A percentile compares a stretch with the other conserved stretches of the same genome.
Evolutionary conservation across 139 green algal genomes (phyloP).

Genomic region (Nannochloris sp.): DNA sequence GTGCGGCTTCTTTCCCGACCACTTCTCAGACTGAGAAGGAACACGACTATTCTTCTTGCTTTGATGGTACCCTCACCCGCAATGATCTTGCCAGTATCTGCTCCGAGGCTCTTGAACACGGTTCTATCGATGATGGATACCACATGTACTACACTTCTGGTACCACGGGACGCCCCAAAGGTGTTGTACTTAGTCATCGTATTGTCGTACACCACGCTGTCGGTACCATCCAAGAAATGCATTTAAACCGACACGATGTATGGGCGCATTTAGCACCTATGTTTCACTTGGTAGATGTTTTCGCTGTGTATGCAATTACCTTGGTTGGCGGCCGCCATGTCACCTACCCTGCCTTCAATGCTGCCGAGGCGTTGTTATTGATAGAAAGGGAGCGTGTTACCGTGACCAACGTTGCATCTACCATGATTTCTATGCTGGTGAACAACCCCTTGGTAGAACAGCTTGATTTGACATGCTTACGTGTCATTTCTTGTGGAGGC

Average conservation of each 20-base stretch:
- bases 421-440: slow-evolving; percentile 80
- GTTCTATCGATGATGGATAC: slow-evolving; percentile 29
- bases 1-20: not conserved
- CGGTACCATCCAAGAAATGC: slow-evolving; percentile 71
- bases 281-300: slow-evolving; percentile 93
- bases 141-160: slow-evolving; percentile 84
- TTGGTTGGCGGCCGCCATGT: slow-evolving; percentile 76
- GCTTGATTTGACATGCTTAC: slow-evolving; percentile 62
- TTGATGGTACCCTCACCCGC: not conserved
- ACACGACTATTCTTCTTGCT: not conserved
- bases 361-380: slow-evolving; percentile 45
- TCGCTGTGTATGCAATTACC: slow-evolving; percentile 83
- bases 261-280: slow-evolving; percentile 86
- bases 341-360: slow-evolving; percentile 54
- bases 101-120: slow-evolving; percentile 10
- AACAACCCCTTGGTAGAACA: slow-evolving; percentile 56
- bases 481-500: slow-evolving; percentile 77
- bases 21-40: not conserved
- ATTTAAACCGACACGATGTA: slow-evolving; percentile 58
- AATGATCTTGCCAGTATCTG: not conserved
- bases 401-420: slow-evolving; percentile 75
- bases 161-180: slow-evolving; percentile 54
- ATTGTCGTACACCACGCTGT: slow-evolving; percentile 67
- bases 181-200: slow-evolving; percentile 50
- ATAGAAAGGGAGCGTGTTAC: slow-evolving; percentile 81